phyloP scores from a whole-genome alignment of 306 rosid species.

The Inga laurina region DNA sequence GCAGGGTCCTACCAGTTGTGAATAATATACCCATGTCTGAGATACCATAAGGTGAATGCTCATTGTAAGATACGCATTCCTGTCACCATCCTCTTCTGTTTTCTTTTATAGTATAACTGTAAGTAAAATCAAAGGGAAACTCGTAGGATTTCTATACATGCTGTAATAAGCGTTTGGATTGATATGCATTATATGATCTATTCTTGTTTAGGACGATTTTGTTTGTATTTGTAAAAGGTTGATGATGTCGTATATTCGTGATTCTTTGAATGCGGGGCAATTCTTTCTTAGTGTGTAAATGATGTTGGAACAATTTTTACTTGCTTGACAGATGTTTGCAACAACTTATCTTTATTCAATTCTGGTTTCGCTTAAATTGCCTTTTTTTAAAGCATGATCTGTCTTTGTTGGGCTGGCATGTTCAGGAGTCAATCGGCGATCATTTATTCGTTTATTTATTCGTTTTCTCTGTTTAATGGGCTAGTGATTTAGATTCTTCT shows the following conservation, averaged over 20 bases:
- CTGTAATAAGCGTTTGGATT: not conserved
- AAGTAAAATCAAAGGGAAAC: not conserved
- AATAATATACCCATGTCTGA: not conserved
- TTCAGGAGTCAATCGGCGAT: not conserved
- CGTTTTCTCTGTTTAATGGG: not conserved
- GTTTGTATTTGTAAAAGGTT: not conserved
- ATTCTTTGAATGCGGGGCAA: not conserved
- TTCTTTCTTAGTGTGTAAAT: not conserved
- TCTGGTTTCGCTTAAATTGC: not conserved
- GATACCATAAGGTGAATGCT: not conserved
- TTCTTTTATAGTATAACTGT: not conserved
- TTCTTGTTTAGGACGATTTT: not conserved
- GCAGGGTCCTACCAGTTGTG: not conserved
- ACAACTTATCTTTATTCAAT: not conserved
- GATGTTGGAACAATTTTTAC: not conserved
- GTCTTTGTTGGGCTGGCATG: not conserved
- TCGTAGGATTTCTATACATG: not conserved
- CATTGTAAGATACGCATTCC: not conserved
- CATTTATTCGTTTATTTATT: not conserved
- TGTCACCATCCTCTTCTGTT: not conserved
- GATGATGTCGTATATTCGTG: not conserved
- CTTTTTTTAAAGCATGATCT: not conserved
- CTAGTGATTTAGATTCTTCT: not conserved
- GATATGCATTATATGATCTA: not conserved
- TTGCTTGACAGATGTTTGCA: not conserved